Conservation (phyloP, 768 basidiomycete species). For the Leccinum olivaceopallidum region DNA sequence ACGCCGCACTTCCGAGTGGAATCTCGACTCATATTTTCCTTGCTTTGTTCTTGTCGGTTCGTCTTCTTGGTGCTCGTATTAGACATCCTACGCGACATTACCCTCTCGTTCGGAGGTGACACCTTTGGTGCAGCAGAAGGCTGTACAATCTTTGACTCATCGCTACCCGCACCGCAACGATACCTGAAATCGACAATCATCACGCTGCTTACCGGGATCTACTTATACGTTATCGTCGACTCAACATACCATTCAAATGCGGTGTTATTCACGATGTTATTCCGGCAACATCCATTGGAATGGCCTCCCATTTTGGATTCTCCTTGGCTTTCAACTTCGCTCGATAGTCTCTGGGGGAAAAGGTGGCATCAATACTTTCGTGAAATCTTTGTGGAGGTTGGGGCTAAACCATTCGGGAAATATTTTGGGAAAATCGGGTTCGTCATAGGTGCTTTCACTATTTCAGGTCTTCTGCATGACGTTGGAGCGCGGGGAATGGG, state of each 20-base stretch:
- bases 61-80: slow-evolving; percentile 1
- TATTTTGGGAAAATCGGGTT: slow-evolving; percentile 49
- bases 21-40: slow-evolving; percentile 21
- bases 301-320: slow-evolving; percentile 66
- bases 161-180: slow-evolving; percentile 32
- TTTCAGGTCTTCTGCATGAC: slow-evolving; percentile 64
- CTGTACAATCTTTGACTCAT: slow-evolving; percentile 39
- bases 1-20: slow-evolving; percentile 15
- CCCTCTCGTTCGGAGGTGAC: slow-evolving; percentile 36
- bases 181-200: slow-evolving; percentile 47
- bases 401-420: slow-evolving; percentile 42
- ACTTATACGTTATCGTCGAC: slow-evolving; percentile 48
- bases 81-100: slow-evolving; percentile 4
- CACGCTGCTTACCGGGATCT: slow-evolving; percentile 43
- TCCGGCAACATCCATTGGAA: slow-evolving; percentile 48
- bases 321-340: slow-evolving; percentile 58
- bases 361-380: slow-evolving; percentile 75
- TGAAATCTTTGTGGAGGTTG: slow-evolving; percentile 53
- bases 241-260: slow-evolving; percentile 42
- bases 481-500: slow-evolving; percentile 60
- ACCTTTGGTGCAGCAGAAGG: slow-evolving; percentile 38
- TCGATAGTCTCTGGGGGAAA: slow-evolving; percentile 61
- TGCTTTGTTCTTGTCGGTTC: slow-evolving; percentile 17
- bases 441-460: slow-evolving; percentile 57
- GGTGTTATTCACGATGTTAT: slow-evolving; percentile 44